phyloP scores from a whole-genome alignment of 306 rosid species.

The Begonia fuchsioides region DNA sequence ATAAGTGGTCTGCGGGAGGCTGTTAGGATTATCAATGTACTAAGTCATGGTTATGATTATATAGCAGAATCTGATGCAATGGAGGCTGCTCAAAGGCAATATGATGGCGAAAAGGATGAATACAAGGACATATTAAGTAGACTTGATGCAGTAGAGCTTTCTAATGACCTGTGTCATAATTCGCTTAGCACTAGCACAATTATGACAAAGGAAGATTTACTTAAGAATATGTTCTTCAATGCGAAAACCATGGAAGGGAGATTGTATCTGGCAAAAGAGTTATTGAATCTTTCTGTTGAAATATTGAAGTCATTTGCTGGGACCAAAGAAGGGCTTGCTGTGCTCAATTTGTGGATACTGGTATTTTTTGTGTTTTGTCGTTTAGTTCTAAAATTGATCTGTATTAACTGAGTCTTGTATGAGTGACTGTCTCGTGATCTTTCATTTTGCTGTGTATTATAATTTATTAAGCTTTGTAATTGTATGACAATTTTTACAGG shows the following conservation, averaged over 20 bases:
- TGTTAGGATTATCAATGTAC: slow-evolving; percentile 76
- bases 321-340: slow-evolving; percentile 73
- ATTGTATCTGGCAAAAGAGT: slow-evolving; percentile 75
- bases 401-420: slow-evolving; percentile 1
- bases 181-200: slow-evolving; percentile 48
- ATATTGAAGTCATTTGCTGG: slow-evolving; percentile 88
- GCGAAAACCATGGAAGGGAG: slow-evolving; percentile 80
- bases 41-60: slow-evolving; percentile 72
- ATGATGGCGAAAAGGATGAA: slow-evolving; percentile 89
- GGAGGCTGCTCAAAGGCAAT: slow-evolving; percentile 70
- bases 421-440: slow-evolving; percentile 1
- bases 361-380: slow-evolving; percentile 24
- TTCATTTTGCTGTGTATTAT: not conserved
- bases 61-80: slow-evolving; percentile 83
- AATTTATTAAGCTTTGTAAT: not conserved
- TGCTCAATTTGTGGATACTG: slow-evolving; percentile 94
- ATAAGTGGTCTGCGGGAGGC: slow-evolving; percentile 98
- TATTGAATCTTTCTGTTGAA: slow-evolving; percentile 61
- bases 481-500: slow-evolving; percentile 22
- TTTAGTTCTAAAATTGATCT: slow-evolving; percentile 7
- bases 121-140: slow-evolving; percentile 82
- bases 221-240: slow-evolving; percentile 70
- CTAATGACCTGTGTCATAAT: slow-evolving; percentile 49
- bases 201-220: slow-evolving; percentile 47
- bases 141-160: slow-evolving; percentile 69